Evolutionary conservation across 768 basidiomycete genomes (phyloP).

Genomic region (Trametopsis cervina): DNA sequence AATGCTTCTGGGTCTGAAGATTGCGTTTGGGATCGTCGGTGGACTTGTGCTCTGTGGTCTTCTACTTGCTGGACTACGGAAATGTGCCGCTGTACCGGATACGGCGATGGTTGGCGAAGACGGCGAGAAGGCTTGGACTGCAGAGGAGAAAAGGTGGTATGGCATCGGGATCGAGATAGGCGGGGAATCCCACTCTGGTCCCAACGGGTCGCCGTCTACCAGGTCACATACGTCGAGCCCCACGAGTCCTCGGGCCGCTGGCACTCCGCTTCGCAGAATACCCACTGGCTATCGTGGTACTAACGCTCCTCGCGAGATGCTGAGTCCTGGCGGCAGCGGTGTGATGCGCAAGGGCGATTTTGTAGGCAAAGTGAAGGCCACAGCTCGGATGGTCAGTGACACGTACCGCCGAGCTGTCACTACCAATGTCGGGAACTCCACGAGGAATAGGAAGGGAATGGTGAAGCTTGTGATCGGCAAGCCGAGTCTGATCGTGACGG

Average conservation of each 20-base stretch:
- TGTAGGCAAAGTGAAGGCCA: constrained; percentile 51
- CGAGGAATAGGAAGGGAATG: constrained; percentile 8
- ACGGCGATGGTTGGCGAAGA: constrained; percentile 55
- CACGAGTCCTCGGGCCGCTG: background rate
- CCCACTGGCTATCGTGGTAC: background rate
- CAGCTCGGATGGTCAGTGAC: constrained; percentile 60
- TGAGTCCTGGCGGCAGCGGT: constrained; percentile 34
- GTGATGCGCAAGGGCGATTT: constrained; percentile 71
- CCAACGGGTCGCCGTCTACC: background rate
- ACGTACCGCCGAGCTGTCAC: constrained; percentile 26
- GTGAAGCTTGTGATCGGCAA: constrained; percentile 46
- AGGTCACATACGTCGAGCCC: background rate
- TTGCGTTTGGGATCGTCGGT: constrained; percentile 59
- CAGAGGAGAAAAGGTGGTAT: constrained; percentile 66
- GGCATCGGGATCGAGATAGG: constrained; percentile 35
- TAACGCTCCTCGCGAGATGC: constrained; percentile 1
- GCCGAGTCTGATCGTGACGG: constrained; percentile 38
- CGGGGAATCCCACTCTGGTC: background rate
- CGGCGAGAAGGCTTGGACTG: constrained; percentile 49
- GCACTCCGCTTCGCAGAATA: background rate
- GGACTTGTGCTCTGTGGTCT: constrained; percentile 48
- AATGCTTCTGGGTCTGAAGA: constrained; percentile 50
- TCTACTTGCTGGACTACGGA: constrained; percentile 47
- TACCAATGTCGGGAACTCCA: background rate
- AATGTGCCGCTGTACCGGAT: constrained; percentile 52